Percentiles rank a stretch among this genome's conserved stretches.
These are phyloP conservation scores for Aspergillus sp. DNA, from an alignment of 2,329 filamentous ascomycete species.

Conservation along the genomic window DNA sequence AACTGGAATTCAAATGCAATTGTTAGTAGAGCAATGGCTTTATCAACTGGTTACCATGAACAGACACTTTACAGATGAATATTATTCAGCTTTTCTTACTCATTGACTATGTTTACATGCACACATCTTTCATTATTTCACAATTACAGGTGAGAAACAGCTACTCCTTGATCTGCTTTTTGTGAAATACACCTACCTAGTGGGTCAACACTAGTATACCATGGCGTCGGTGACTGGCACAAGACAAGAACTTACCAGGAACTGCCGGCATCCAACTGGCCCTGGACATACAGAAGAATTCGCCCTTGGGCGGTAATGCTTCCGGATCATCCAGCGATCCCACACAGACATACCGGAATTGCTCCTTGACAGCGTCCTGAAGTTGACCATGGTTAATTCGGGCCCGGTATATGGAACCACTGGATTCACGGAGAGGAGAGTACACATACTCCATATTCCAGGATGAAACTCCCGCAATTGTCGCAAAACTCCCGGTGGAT, in stretches of 20 bases:
- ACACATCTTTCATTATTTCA: too few species aligned
- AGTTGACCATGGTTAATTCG: background rate
- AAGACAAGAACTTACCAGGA: slow-evolving; percentile 29
- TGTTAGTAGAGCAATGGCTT: too few species aligned
- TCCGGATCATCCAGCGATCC: slow-evolving; percentile 46
- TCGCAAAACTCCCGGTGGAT: slow-evolving; percentile 48
- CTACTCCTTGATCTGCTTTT: slow-evolving; percentile 39
- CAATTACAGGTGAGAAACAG: background rate
- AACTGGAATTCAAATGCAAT: too few species aligned
- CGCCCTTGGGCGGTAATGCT: slow-evolving; percentile 44
- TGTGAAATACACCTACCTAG: slow-evolving; percentile 38
- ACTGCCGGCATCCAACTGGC: slow-evolving; percentile 46
- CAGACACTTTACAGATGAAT: too few species aligned
- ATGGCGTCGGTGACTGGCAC: background rate
- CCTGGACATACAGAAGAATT: slow-evolving; percentile 47
- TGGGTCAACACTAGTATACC: slow-evolving; percentile 3
- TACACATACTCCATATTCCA: slow-evolving; percentile 44
- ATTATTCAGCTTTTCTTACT: too few species aligned
- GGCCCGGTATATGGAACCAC: too few species aligned
- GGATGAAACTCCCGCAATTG: slow-evolving; percentile 44
- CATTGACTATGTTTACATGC: too few species aligned
- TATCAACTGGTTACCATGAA: too few species aligned
- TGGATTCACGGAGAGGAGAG: too few species aligned
- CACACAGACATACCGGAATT: slow-evolving; percentile 39
- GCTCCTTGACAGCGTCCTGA: slow-evolving; percentile 24